phyloP scores from a whole-genome alignment of 306 rosid genomes.

The Vachellia pachyceras region DNA sequence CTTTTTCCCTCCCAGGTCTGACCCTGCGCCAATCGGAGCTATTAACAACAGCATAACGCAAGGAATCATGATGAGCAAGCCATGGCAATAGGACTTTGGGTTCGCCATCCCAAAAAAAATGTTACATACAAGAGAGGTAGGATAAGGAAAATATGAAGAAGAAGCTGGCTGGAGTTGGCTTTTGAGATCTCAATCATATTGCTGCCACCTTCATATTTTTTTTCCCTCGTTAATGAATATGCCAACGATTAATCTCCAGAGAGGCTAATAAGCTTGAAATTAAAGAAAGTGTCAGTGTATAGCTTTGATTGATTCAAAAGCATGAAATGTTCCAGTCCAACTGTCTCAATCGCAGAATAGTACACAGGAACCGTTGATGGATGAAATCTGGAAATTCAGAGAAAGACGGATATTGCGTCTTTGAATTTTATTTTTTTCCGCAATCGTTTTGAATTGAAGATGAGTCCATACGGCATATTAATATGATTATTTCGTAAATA shows the following conservation, averaged over 20 bases:
- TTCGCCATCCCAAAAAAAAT: not conserved
- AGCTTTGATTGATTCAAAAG: not conserved
- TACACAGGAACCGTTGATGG: not conserved
- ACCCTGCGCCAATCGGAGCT: not conserved
- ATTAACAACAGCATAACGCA: not conserved
- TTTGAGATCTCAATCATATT: not conserved
- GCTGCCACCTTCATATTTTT: not conserved
- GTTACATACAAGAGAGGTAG: not conserved
- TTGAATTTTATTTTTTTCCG: not conserved
- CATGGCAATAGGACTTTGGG: not conserved
- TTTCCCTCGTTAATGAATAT: not conserved
- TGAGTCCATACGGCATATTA: not conserved
- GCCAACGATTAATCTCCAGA: not conserved
- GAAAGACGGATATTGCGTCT: not conserved
- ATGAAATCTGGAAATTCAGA: not conserved
- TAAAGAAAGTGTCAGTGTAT: not conserved
- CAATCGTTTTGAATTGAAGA: not conserved
- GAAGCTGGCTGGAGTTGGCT: not conserved
- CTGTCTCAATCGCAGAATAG: not conserved
- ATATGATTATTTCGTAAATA: too few relatives aligned
- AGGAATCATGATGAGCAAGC: not conserved
- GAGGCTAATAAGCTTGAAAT: not conserved
- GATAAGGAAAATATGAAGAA: not conserved
- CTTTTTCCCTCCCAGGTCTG: slow-evolving; percentile 16
- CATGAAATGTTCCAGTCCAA: not conserved